Base-by-base conservation (phyloP, 2,329 filamentous ascomycete species). In the Fusarium pininemorale region DNA sequence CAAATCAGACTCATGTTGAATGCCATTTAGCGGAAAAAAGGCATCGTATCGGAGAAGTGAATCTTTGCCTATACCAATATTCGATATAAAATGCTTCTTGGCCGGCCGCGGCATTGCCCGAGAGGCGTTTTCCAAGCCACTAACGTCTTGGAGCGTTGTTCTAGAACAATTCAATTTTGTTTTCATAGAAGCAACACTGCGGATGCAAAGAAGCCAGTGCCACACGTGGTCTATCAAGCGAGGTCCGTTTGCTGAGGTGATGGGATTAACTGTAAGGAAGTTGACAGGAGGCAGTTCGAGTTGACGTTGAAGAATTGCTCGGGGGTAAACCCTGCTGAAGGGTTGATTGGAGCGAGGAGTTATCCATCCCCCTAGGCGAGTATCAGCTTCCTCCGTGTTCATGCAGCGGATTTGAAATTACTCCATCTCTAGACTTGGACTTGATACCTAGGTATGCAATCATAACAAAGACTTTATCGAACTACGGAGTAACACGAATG, bases 151-250 rank as follows among this genome's bases (percentile, higher is more conserved):
- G 44, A 65, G 45, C 39, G 45, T 53, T 47, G 53, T 77, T 77
- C 75, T 71, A 76, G 71, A 77, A 77, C 55, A 56, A 63, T 56
- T 74, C 41, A 48, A 50, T 60, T 44, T 51, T 32, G 51, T 30
- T 16, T 45, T 26, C 30, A 20, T 53, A 13, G 22, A 56, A 64
- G 26, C 48, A 48, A 53, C 24, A 47, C 22, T 41, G 15, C 22
- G 22, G 16, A 24, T 41, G n/a, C 30, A n/a, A 38, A 22, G 28
- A 53, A 59, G 18, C 41, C 44, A 41, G 39, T 22, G 24, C 22
- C 30, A 37, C 37, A 47, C 41, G 41, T 44, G 32, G n/a, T 50
- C 32, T 42, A 45, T 48, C 51, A 62, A 24, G 24, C 42, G 28
- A 35, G 38, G n/a, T 32, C 28, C 44, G 63, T 47, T 44, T 66